Evolutionary conservation across 1,284 basidiomycete genomes (phyloP).

Genomic region (Schizophyllum commune): DNA sequence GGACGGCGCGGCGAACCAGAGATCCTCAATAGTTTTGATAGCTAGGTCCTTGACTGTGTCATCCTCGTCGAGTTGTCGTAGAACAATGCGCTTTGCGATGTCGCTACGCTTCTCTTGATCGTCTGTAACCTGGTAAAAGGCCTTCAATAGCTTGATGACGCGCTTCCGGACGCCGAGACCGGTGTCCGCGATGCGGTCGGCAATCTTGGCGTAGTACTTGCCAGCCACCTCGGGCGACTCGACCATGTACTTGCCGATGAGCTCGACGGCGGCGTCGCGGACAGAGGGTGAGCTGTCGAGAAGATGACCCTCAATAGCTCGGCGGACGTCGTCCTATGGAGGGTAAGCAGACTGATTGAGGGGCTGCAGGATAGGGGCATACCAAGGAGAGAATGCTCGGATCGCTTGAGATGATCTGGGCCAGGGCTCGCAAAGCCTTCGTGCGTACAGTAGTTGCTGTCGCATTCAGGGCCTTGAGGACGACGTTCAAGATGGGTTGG

Average conservation of each 20-base stretch:
- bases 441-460: slow-evolving; percentile 82
- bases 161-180: slow-evolving; percentile 91
- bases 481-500: slow-evolving; percentile 70
- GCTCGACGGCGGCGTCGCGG: slow-evolving; percentile 90
- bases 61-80: slow-evolving; percentile 87
- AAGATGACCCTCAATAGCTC: slow-evolving; percentile 83
- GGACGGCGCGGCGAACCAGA: slow-evolving; percentile 66
- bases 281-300: slow-evolving; percentile 89
- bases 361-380: slow-evolving; percentile 17
- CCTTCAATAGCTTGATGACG: slow-evolving; percentile 87
- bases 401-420: slow-evolving; percentile 81
- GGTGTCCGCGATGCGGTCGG: slow-evolving; percentile 86
- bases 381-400: slow-evolving; percentile 75
- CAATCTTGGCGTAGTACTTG: slow-evolving; percentile 81
- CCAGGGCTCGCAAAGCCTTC: slow-evolving; percentile 82
- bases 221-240: slow-evolving; percentile 78
- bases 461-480: slow-evolving; percentile 72
- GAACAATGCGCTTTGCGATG: slow-evolving; percentile 77
- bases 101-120: slow-evolving; percentile 63
- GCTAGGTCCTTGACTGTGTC: slow-evolving; percentile 90
- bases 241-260: slow-evolving; percentile 93
- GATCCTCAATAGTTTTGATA: slow-evolving; percentile 78
- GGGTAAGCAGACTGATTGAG: slow-evolving; percentile 5
- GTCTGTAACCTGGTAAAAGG: slow-evolving; percentile 65
- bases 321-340: slow-evolving; percentile 60